Conservation (phyloP, 371 early-diverging fungal species). For the Thermomucor indicae-seudaticae region DNA sequence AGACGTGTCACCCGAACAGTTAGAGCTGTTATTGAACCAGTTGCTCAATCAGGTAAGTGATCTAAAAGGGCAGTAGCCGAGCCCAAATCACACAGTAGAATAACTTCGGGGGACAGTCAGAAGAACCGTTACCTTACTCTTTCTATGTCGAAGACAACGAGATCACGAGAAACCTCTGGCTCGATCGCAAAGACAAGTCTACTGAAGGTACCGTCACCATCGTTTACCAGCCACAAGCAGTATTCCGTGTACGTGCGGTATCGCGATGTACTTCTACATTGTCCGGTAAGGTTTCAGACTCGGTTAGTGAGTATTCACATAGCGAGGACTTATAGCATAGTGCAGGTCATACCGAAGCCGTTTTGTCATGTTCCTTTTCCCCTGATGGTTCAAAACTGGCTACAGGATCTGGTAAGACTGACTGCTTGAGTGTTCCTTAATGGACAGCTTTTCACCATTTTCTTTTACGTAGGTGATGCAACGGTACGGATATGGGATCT, state of each 20-base stretch:
- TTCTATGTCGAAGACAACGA: constrained; percentile 87
- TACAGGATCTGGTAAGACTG: constrained; percentile 72
- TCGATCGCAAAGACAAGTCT: constrained; percentile 71
- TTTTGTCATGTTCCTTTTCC: constrained; percentile 83
- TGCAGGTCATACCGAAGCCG: constrained; percentile 91
- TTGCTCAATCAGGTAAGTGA: constrained; percentile 84
- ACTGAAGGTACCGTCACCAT: constrained; percentile 86
- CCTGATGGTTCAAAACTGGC: constrained; percentile 92
- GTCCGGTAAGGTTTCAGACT: constrained; percentile 39
- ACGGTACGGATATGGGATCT: constrained; percentile 98
- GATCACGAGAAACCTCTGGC: constrained; percentile 66
- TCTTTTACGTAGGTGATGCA: constrained; percentile 64
- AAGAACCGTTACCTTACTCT: constrained; percentile 88
- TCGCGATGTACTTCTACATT: constrained; percentile 87
- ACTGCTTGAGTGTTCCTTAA: background rate
- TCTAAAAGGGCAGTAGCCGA: too few relatives aligned
- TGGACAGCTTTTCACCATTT: background rate
- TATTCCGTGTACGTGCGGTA: constrained; percentile 90
- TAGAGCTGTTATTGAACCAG: constrained; percentile 84
- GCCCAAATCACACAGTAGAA: too few relatives aligned
- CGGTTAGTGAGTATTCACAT: background rate
- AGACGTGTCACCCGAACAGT: constrained; percentile 80
- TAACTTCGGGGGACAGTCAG: too few relatives aligned
- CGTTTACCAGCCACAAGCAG: constrained; percentile 90
- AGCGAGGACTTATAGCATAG: background rate